Evolutionary conservation across 1,139 yeast genomes (phyloP), one percentile per base, ranked within the genome.

Genomic region (Zygosaccharomyces pseudobailii): DNA sequence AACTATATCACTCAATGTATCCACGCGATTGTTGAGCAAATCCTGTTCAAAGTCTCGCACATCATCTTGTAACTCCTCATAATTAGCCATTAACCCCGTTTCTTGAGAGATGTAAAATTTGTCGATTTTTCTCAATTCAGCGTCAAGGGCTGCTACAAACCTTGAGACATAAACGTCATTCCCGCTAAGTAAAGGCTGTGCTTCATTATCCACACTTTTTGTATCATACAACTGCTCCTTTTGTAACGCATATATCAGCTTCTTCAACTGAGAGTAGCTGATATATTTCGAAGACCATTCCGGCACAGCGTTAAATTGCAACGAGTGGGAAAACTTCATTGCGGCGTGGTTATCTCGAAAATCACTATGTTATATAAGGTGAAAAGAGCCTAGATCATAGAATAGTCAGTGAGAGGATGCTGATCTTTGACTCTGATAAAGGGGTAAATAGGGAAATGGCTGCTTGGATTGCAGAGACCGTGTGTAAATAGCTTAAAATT

Each of bases 201-300:
- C 44, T 48, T 44, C 62, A 44, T 45, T 46, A 25, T 50, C 52
- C 20, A 38, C 17, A 34, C n/a, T 4, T 48, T 47, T 22, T 31
- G 45, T 21, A 20, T 38, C 37, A 17, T 65, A 61, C 43, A 82
- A 67, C 37, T 76, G 73, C 48, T 80, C 84, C 58, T 85, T 72
- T 60, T 83, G 88, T 41, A 83, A 68, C 23, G 81, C 74, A 61
- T 83, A 83, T 31, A 82, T 80, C 40, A 80, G 71, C 66, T 82
- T 83, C 64, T 83, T 83, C 54, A 83, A 67, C 39, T 84, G 80
- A 4, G 87, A 80, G 61, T 83, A 83, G n/a, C 86, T 84, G 48
- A 83, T 77, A 61, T 83, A 83, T 63, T 82, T 81, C 19, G 85
- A 80, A 10, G 85, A 76, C 89, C 89, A 83, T 66, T 83, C 89